These are phyloP conservation scores for Triticum monococcum DNA, from an alignment of 176 grass and related monocot genomes.

Conservation along the genomic window DNA sequence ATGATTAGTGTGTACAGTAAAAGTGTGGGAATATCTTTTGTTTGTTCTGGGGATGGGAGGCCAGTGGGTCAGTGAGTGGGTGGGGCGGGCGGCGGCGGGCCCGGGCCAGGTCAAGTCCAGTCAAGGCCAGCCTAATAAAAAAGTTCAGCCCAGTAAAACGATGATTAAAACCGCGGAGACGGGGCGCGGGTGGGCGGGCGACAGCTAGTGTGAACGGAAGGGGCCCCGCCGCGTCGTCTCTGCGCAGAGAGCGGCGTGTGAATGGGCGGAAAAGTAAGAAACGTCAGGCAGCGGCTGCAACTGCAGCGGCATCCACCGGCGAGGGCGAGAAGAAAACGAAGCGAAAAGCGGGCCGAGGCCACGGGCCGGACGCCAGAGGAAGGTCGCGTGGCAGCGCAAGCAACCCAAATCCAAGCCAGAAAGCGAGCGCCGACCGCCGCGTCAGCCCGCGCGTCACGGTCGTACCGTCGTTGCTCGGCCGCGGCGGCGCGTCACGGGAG, in stretches of 20 bases:
- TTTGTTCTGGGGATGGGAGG: background rate
- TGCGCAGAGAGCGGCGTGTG: conserved; percentile 36
- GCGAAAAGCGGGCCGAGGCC: conserved; percentile 21
- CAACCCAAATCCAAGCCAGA: conserved; percentile 25
- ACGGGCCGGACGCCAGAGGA: background rate
- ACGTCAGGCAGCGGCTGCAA: conserved; percentile 32
- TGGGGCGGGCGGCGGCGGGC: background rate
- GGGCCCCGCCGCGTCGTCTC: background rate
- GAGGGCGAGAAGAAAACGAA: conserved; percentile 31
- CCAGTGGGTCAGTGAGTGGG: background rate
- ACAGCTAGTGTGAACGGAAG: conserved; percentile 43
- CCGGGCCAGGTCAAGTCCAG: background rate
- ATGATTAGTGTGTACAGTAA: background rate
- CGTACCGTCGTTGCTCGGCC: too few species aligned
- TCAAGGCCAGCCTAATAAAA: conserved; percentile 21
- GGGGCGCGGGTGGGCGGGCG: background rate
- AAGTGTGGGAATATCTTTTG: background rate
- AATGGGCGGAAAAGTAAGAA: conserved; percentile 45
- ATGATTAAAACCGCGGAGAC: conserved; percentile 22
- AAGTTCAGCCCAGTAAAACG: background rate
- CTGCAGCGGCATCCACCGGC: conserved; percentile 37
- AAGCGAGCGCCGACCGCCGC: background rate
- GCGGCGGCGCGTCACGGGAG: too few species aligned
- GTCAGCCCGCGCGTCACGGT: background rate
- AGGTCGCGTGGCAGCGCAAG: conserved; percentile 25